Conservation (phyloP, 1,284 basidiomycete species). For the Sutorius eximius region DNA sequence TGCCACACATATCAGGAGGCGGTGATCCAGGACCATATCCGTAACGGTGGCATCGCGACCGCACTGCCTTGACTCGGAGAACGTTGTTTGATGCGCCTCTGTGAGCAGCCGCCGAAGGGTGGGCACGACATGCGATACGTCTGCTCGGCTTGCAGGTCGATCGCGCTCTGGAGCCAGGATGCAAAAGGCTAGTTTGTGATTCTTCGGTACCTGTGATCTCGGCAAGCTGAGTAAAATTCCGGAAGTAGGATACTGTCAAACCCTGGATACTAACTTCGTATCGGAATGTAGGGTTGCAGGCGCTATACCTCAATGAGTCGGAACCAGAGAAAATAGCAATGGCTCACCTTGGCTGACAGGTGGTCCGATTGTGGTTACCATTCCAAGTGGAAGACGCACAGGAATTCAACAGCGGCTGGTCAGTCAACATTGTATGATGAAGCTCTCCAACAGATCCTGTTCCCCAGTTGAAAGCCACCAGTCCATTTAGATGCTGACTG, state of each 20-base stretch:
- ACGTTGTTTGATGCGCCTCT: conserved; percentile 31
- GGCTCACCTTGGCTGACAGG: conserved; percentile 20
- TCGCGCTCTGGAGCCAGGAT: neutral
- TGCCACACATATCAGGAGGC: conserved; percentile 11
- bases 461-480: conserved; percentile 1
- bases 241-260: neutral
- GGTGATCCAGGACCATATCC: conserved; percentile 42
- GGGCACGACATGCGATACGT: neutral
- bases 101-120: conserved; percentile 25
- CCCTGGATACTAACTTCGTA: conserved; percentile 7
- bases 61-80: conserved; percentile 23
- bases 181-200: neutral
- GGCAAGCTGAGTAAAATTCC: conserved; percentile 13
- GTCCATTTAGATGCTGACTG: conserved; percentile 10
- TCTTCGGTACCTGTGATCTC: neutral
- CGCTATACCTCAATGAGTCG: conserved; percentile 14
- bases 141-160: neutral
- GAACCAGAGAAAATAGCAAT: conserved; percentile 18
- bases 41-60: conserved; percentile 35
- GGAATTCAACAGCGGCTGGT: neutral
- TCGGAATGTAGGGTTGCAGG: neutral
- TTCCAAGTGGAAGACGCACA: conserved; percentile 6
- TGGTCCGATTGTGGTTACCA: conserved; percentile 13
- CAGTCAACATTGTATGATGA: conserved; percentile 8
- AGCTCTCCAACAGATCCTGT: neutral